phyloP scores from a whole-genome alignment of 768 basidiomycete species.

The Lentinula guzmanii region DNA sequence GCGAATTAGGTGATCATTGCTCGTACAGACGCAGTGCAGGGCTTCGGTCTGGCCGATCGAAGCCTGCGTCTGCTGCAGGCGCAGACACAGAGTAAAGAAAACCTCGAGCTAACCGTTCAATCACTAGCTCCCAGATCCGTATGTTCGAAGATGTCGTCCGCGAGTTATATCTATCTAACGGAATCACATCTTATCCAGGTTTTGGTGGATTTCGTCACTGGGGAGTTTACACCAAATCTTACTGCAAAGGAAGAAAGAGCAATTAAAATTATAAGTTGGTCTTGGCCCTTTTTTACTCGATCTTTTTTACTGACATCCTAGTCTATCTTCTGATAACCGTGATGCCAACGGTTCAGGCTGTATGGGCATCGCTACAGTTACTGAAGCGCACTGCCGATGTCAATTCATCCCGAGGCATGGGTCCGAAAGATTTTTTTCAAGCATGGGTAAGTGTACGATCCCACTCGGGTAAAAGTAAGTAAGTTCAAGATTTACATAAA shows the following conservation, averaged over 20 bases:
- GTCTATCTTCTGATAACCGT: conserved; percentile 45
- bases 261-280: conserved; percentile 24
- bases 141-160: not conserved
- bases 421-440: conserved; percentile 45
- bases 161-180: no score
- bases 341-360: conserved; percentile 41
- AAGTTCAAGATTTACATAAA: not conserved
- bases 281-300: no score
- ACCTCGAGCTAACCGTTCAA: conserved; percentile 31
- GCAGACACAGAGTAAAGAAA: conserved; percentile 35
- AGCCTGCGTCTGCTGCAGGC: conserved; percentile 32
- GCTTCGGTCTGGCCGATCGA: conserved; percentile 41
- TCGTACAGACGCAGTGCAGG: conserved; percentile 48
- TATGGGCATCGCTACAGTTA: conserved; percentile 40
- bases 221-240: conserved; percentile 45
- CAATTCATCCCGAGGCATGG: conserved; percentile 32
- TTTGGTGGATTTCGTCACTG: conserved; percentile 46
- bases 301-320: not conserved
- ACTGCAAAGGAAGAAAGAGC: conserved; percentile 39
- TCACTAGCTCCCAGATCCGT: conserved; percentile 36
- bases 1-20: conserved; percentile 36
- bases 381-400: conserved; percentile 46
- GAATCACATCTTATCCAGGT: conserved; percentile 16
- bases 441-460: conserved; percentile 29
- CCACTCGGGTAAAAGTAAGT: no score